Evolutionary conservation across 2,329 filamentous ascomycete species (phyloP).

Genomic region (Alternaria atra): DNA sequence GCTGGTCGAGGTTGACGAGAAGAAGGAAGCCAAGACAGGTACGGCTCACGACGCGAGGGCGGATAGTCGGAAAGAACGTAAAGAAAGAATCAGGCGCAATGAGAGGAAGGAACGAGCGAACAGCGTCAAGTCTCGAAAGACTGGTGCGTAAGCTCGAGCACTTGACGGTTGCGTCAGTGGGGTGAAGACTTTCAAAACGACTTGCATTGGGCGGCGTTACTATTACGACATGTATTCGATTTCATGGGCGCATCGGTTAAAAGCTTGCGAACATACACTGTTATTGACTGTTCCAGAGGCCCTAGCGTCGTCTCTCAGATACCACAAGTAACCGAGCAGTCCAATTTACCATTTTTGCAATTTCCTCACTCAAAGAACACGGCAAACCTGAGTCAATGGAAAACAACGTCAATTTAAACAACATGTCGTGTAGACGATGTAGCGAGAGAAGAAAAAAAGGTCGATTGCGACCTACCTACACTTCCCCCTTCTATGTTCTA

Average conservation of each 20-base stretch:
- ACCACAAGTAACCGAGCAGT: not conserved
- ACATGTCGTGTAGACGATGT: no score
- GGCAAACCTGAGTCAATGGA: no score
- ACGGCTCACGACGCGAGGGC: slow-evolving; percentile 68
- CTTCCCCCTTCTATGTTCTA: not conserved
- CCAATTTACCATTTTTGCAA: slow-evolving; percentile 2
- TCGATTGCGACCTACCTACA: no score
- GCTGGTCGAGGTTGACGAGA: slow-evolving; percentile 89
- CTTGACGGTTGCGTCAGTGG: slow-evolving; percentile 12
- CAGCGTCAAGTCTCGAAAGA: slow-evolving; percentile 74
- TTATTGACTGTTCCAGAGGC: not conserved
- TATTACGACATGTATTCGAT: slow-evolving; percentile 24
- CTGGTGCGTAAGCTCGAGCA: slow-evolving; percentile 30
- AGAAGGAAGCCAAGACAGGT: slow-evolving; percentile 69
- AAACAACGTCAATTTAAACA: no score
- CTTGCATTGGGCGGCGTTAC: slow-evolving; percentile 44
- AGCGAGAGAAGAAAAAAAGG: no score
- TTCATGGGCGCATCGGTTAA: slow-evolving; percentile 17
- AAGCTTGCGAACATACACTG: slow-evolving; percentile 12
- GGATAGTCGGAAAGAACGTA: slow-evolving; percentile 69
- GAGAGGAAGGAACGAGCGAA: slow-evolving; percentile 57
- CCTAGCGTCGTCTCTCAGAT: slow-evolving; percentile 1
- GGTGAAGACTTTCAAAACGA: slow-evolving; percentile 21
- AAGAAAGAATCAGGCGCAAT: slow-evolving; percentile 53
- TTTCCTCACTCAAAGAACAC: not conserved